Base-by-base conservation (phyloP, 352 stramenopile species). In the Pythium vanterpoolii region DNA sequence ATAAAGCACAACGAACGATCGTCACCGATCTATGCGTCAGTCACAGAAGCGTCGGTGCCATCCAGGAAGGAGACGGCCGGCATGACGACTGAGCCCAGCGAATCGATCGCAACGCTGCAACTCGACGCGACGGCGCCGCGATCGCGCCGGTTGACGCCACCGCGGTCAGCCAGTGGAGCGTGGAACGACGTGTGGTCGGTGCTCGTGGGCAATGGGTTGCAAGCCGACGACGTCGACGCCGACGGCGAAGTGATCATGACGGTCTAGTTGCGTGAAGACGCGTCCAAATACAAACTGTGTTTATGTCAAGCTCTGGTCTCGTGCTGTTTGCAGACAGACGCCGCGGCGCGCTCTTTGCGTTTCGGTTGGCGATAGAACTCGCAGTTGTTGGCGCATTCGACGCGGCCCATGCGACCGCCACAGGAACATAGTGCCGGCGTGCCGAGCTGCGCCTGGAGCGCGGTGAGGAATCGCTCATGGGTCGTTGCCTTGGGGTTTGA, bases 181-280 rank as follows among this genome's bases (percentile, higher is more conserved):
- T 62, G 68, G 5, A 61, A 64, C 52, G 74, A 82, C 38, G 68
- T 76, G 48, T 86, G 76, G 79, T 73, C 72, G 11, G 76, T 71
- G 49, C 64, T 83, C 9, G 79, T 76, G 63, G 74, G 73, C 27
- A 74, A 87, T 45, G 87, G 76, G 56, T 54, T 71, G 51, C 74
- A 78, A 16, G 71, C 52, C 1, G 72, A 74, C 38, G 69, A 71
- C 18, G 62, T 63, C 4, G 62, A 76, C 21, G 61, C 50, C 13
- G 80, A 91, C 34, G 81, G 76, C 19, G 84, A 93, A 63, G 70
- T 93, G 26, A 83, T 91, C 56, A 93, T 93, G 76, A 93, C 81
- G 19, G 81, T 93, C 43, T 91, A 84, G 61, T 69, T 14, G 10
- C 21, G 21, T 10, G 0, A 27, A 44, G 38, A 44, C 38, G 8